phyloP scores from a whole-genome alignment of 345 rosid genomes.

The Litchi chinensis region DNA sequence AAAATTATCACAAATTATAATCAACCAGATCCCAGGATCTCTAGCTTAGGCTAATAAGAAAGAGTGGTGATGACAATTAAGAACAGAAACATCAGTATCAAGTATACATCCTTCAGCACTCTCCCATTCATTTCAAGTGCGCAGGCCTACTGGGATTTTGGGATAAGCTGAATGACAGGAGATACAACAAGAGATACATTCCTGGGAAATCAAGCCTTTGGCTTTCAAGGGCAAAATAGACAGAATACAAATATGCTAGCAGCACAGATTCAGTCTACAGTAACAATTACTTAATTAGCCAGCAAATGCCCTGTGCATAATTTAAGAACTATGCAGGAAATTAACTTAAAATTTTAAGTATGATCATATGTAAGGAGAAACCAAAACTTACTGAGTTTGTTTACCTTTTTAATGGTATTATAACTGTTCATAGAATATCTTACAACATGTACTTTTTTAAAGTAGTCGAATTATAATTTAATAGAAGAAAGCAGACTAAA shows the following conservation, averaged over 20 bases:
- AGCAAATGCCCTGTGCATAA: not conserved
- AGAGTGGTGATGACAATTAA: too few species aligned
- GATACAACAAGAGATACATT: not conserved
- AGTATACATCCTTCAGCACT: too few species aligned
- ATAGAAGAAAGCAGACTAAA: not conserved
- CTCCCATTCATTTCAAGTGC: not conserved
- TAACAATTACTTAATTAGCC: not conserved
- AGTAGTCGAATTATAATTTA: not conserved
- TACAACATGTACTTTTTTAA: not conserved
- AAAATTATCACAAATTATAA: too few species aligned
- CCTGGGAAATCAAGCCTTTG: not conserved
- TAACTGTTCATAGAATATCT: not conserved
- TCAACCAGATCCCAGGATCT: too few species aligned
- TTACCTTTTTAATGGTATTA: not conserved
- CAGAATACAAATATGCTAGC: not conserved
- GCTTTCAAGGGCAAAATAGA: not conserved
- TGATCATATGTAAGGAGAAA: not conserved
- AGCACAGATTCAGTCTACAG: not conserved
- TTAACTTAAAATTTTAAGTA: not conserved
- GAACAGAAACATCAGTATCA: too few species aligned
- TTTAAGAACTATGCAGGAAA: slow-evolving; percentile 1
- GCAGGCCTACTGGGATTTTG: not conserved
- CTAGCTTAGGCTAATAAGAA: too few species aligned
- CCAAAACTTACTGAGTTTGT: not conserved
- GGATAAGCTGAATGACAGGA: not conserved